A percentile compares a stretch with the other conserved stretches of the same genome.
These are phyloP conservation scores for Botryotinia calthae DNA, from an alignment of 2,329 filamentous ascomycete species.

Conservation along the genomic window DNA sequence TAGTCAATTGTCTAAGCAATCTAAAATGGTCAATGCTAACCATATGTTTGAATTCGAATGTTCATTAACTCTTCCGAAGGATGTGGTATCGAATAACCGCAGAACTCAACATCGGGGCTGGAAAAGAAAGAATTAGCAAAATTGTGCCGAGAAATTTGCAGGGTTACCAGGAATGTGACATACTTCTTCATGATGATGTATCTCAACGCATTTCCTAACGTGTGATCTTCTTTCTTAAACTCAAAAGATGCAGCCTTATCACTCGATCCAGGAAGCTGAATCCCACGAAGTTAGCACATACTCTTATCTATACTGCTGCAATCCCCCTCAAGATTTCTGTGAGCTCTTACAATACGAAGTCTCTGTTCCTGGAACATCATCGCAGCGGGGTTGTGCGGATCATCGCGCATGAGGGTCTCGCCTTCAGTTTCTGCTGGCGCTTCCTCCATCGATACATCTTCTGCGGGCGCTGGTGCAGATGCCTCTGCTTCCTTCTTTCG, in stretches of 20 bases:
- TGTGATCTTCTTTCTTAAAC: conserved; percentile 91
- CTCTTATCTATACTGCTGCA: neutral
- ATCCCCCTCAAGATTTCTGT: neutral
- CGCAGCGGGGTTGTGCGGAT: conserved; percentile 25
- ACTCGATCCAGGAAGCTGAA: conserved; percentile 16
- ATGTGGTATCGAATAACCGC: conserved; percentile 96
- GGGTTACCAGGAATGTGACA: conserved; percentile 33
- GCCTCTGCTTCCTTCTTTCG: conserved; percentile 27
- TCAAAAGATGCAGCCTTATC: conserved; percentile 93
- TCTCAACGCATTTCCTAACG: conserved; percentile 86
- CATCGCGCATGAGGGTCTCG: conserved; percentile 17
- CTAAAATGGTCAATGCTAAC: conserved; percentile 50
- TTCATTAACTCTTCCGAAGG: conserved; percentile 97
- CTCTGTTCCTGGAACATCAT: conserved; percentile 30
- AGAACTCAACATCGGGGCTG: conserved; percentile 95
- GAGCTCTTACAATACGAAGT: conserved; percentile 34
- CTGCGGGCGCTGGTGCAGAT: conserved; percentile 23
- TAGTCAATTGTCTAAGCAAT: conserved; percentile 18
- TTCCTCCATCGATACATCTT: conserved; percentile 35
- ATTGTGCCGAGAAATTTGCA: neutral
- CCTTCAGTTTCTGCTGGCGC: conserved; percentile 22
- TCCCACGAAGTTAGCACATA: neutral
- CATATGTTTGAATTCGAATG: conserved; percentile 92
- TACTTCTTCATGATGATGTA: conserved; percentile 99
- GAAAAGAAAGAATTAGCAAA: conserved; percentile 22